A percentile compares a stretch with the other conserved stretches of the same genome.
phyloP scores from a whole-genome alignment of 2,329 filamentous ascomycete genomes.

The Fusarium sp. region DNA sequence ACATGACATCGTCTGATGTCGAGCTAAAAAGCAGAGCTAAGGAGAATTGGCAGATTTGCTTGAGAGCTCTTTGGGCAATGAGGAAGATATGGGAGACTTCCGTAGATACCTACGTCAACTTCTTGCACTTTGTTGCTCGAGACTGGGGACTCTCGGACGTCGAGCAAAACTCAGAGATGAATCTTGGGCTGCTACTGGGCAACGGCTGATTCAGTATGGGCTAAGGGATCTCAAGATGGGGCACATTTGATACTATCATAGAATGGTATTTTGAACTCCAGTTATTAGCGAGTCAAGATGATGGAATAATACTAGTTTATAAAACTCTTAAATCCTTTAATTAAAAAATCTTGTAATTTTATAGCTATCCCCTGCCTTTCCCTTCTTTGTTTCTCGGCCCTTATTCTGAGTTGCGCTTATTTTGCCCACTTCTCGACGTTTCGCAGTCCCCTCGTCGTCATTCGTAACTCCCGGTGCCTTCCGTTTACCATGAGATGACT shows the following conservation, averaged over 20 bases:
- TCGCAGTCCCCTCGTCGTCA: conserved; percentile 39
- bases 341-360: conserved; percentile 89
- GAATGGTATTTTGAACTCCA: neutral
- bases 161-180: neutral
- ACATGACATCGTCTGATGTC: neutral
- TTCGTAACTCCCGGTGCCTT: conserved; percentile 37
- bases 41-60: neutral
- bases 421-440: conserved; percentile 34
- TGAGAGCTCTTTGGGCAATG: neutral
- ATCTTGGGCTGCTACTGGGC: neutral
- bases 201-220: neutral
- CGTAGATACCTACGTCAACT: neutral
- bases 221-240: neutral
- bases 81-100: neutral
- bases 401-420: conserved; percentile 59
- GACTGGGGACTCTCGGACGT: neutral
- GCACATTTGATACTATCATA: neutral
- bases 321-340: neutral
- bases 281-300: neutral
- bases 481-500: conserved; percentile 33
- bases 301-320: neutral
- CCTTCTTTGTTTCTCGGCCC: conserved; percentile 71
- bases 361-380: conserved; percentile 63
- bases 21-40: neutral
- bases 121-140: neutral